Percentiles rank a stretch among this genome's conserved stretches.
phyloP scores from a whole-genome alignment of 495 filamentous ascomycete species.

The Xylaria intraflava region DNA sequence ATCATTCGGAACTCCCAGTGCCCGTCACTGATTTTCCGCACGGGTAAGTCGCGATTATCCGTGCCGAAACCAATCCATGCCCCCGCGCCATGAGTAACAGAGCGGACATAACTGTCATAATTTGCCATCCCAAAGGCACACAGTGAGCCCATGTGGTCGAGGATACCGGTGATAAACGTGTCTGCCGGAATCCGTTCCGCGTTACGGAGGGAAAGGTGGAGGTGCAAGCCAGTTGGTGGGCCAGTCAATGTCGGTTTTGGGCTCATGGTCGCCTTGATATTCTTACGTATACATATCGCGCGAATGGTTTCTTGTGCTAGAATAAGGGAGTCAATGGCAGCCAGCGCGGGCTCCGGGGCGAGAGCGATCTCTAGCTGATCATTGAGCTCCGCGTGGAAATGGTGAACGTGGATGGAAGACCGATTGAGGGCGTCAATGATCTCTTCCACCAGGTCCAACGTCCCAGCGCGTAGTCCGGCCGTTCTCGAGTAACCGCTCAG shows the following conservation, averaged over 20 bases:
- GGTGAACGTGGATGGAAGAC: neutral
- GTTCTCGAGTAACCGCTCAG: neutral
- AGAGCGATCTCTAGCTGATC: neutral
- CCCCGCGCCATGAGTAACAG: neutral
- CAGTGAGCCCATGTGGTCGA: neutral
- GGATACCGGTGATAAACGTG: neutral
- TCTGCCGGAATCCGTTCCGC: neutral
- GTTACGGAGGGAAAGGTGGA: neutral
- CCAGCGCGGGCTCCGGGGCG: neutral
- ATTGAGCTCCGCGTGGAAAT: neutral
- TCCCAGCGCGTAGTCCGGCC: neutral
- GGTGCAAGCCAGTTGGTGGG: neutral
- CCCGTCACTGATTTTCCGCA: neutral
- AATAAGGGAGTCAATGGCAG: neutral
- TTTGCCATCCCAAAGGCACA: constrained; percentile 1
- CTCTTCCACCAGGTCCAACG: neutral
- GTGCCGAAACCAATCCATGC: constrained; percentile 1
- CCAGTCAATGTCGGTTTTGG: neutral
- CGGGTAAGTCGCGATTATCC: neutral
- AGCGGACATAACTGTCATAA: neutral
- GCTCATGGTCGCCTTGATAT: neutral
- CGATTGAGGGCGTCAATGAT: neutral
- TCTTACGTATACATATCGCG: neutral
- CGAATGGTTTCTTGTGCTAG: neutral
- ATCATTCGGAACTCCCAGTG: neutral